These are phyloP conservation scores for Vickermania spadyakhi DNA, from an alignment of 208 protist genomes.

Conservation along the genomic window DNA sequence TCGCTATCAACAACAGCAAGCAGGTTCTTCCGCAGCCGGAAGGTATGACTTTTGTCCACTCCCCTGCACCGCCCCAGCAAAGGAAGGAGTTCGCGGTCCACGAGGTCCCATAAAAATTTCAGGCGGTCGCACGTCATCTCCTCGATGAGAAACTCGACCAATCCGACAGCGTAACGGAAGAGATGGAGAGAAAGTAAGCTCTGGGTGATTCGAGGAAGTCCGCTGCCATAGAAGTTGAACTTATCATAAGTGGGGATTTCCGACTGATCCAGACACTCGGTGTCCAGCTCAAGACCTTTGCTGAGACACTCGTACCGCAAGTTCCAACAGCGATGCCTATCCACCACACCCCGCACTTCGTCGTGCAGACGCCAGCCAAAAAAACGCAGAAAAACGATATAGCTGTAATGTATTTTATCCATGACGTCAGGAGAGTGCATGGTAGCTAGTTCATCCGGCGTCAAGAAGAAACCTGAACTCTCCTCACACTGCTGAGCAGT, in stretches of 20 bases:
- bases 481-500: background rate
- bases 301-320: slow-evolving; percentile 37
- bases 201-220: slow-evolving; percentile 43
- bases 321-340: slow-evolving; percentile 62
- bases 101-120: slow-evolving; percentile 24
- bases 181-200: slow-evolving; percentile 62
- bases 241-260: slow-evolving; percentile 10
- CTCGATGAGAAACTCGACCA: slow-evolving; percentile 79
- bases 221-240: slow-evolving; percentile 43
- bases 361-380: slow-evolving; percentile 80
- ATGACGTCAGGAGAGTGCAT: slow-evolving; percentile 51
- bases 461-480: slow-evolving; percentile 1
- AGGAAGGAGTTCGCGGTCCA: slow-evolving; percentile 42
- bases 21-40: slow-evolving; percentile 34
- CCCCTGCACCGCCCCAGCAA: slow-evolving; percentile 20
- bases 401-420: slow-evolving; percentile 83
- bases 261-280: background rate
- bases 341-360: slow-evolving; percentile 72
- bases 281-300: background rate
- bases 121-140: slow-evolving; percentile 53
- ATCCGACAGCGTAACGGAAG: slow-evolving; percentile 43
- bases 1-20: slow-evolving; percentile 69
- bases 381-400: slow-evolving; percentile 79
- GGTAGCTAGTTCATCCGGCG: slow-evolving; percentile 17
- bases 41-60: slow-evolving; percentile 50